Conservation (phyloP, 2,329 filamentous ascomycete species). For the Colletotrichum liaoningense region DNA sequence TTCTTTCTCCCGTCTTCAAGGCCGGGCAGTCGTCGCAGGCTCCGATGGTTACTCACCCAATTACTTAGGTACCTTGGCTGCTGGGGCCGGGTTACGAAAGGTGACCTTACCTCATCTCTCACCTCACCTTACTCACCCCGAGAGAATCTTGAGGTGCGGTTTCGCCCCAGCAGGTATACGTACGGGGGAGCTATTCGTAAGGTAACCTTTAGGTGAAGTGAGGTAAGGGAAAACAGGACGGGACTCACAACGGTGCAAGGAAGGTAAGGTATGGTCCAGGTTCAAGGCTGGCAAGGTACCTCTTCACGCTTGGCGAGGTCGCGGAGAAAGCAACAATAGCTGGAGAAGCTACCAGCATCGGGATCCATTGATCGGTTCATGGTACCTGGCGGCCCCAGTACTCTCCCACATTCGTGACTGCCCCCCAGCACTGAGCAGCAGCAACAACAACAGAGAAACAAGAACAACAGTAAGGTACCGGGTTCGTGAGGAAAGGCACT, state of each 20-base stretch:
- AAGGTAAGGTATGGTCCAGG: slow-evolving; percentile 31
- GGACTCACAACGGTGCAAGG: slow-evolving; percentile 8
- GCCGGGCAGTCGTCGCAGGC: background rate
- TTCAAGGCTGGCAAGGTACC: slow-evolving; percentile 19
- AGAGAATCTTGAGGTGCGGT: background rate
- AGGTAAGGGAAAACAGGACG: slow-evolving; percentile 15
- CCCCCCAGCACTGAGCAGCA: background rate
- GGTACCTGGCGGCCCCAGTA: slow-evolving; percentile 14
- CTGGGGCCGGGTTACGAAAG: background rate
- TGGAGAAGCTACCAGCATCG: slow-evolving; percentile 31
- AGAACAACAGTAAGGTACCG: slow-evolving; percentile 1
- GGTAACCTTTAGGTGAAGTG: background rate
- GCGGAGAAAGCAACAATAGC: slow-evolving; percentile 35
- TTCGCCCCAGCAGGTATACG: background rate
- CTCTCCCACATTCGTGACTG: background rate
- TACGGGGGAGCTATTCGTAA: background rate
- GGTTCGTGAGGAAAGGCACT: background rate
- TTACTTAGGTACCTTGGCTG: background rate
- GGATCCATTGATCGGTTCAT: slow-evolving; percentile 21
- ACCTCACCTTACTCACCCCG: background rate
- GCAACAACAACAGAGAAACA: slow-evolving; percentile 5
- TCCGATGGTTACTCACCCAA: background rate
- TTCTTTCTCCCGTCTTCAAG: background rate
- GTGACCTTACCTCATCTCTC: background rate
- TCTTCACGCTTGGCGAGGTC: slow-evolving; percentile 24